A percentile compares a stretch with the other conserved stretches of the same genome.
phyloP scores from a whole-genome alignment of 2,329 filamentous ascomycete genomes.

The Amphichorda felina region DNA sequence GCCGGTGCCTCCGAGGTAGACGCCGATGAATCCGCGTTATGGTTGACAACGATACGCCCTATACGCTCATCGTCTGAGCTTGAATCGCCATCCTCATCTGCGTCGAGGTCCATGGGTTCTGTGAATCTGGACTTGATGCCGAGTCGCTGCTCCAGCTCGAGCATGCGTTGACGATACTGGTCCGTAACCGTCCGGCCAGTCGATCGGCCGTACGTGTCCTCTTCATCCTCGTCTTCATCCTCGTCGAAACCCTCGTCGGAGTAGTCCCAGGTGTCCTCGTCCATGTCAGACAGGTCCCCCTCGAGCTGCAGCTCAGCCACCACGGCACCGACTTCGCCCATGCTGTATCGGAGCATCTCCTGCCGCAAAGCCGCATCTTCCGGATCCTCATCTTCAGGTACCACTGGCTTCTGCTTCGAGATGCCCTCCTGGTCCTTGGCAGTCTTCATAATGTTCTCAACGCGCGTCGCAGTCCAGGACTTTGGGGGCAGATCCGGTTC shows the following conservation, averaged over 20 bases:
- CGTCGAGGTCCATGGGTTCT: slow-evolving; percentile 33
- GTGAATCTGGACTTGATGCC: slow-evolving; percentile 40
- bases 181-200: slow-evolving; percentile 56
- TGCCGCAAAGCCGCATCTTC: slow-evolving; percentile 72
- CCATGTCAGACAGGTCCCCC: slow-evolving; percentile 35
- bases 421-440: slow-evolving; percentile 42
- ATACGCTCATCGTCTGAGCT: slow-evolving; percentile 36
- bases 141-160: slow-evolving; percentile 68
- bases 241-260: slow-evolving; percentile 40
- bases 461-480: slow-evolving; percentile 29
- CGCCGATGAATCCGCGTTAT: slow-evolving; percentile 7
- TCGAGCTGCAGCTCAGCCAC: slow-evolving; percentile 87
- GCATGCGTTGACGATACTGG: slow-evolving; percentile 72
- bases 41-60: slow-evolving; percentile 40
- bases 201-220: slow-evolving; percentile 67
- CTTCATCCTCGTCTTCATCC: slow-evolving; percentile 49
- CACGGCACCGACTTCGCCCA: slow-evolving; percentile 80
- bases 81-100: slow-evolving; percentile 17
- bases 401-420: slow-evolving; percentile 32
- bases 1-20: slow-evolving; percentile 8
- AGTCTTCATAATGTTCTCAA: slow-evolving; percentile 44
- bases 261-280: slow-evolving; percentile 42
- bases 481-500: slow-evolving; percentile 16
- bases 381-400: slow-evolving; percentile 62
- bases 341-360: slow-evolving; percentile 83